Evolutionary conservation across 805 yeast genomes (phyloP).

Genomic region (Saccharomycopsis babjevae): DNA sequence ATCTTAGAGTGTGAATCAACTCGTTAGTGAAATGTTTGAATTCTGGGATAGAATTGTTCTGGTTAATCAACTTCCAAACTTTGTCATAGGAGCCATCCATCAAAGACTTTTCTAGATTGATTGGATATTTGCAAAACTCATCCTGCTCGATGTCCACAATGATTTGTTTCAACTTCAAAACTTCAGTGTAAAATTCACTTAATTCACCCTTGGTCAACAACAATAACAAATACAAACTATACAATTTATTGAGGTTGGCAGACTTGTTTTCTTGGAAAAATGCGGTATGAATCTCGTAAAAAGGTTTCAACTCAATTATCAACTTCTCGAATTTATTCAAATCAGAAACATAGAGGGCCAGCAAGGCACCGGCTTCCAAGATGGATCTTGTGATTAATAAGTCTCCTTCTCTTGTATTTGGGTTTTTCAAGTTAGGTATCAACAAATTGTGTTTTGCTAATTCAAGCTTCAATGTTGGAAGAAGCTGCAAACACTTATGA

Average conservation of each 20-base stretch:
- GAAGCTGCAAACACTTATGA: slow-evolving; percentile 45
- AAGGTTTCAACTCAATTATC: slow-evolving; percentile 66
- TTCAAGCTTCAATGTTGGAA: slow-evolving; percentile 69
- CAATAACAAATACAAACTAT: slow-evolving; percentile 66
- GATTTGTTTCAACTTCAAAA: slow-evolving; percentile 27
- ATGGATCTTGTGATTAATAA: slow-evolving; percentile 70
- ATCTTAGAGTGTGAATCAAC: slow-evolving; percentile 68
- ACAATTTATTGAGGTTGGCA: slow-evolving; percentile 58
- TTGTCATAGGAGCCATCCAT: slow-evolving; percentile 96
- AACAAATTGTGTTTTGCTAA: slow-evolving; percentile 68
- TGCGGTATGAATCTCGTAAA: slow-evolving; percentile 38
- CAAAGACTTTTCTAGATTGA: slow-evolving; percentile 81
- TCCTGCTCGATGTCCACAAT: slow-evolving; percentile 51
- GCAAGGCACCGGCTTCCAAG: slow-evolving; percentile 79
- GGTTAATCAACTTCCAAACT: slow-evolving; percentile 68
- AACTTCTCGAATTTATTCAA: slow-evolving; percentile 61
- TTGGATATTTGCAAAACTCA: slow-evolving; percentile 69
- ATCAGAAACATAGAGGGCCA: slow-evolving; percentile 55
- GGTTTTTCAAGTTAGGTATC: slow-evolving; percentile 41
- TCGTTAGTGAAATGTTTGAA: slow-evolving; percentile 69
- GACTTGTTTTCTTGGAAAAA: slow-evolving; percentile 34
- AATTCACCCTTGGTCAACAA: slow-evolving; percentile 75
- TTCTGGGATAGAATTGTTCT: slow-evolving; percentile 49
- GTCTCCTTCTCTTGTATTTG: slow-evolving; percentile 28
- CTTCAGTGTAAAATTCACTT: slow-evolving; percentile 81